Evolutionary conservation across 352 stramenopile species (phyloP).

Genomic region (Phytophthora aleatoria): DNA sequence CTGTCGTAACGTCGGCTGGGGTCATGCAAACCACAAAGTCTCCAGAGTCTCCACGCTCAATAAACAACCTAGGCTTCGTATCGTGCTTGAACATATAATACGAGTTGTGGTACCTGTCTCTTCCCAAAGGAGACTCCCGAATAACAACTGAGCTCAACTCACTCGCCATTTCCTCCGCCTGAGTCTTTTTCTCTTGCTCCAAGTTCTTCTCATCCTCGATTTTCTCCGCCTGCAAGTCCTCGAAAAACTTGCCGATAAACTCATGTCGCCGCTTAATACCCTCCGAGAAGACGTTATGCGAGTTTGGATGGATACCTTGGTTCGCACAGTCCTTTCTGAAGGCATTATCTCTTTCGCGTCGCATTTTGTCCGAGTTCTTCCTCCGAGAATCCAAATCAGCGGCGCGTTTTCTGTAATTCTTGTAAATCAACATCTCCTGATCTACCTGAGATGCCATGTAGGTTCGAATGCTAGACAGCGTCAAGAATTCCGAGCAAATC

Average conservation of each 20-base stretch:
- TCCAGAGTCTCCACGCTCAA: conserved; percentile 69
- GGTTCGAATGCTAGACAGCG: conserved; percentile 54
- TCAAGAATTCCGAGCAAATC: conserved; percentile 73
- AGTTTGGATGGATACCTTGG: conserved; percentile 71
- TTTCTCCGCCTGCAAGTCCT: conserved; percentile 58
- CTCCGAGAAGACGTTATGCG: conserved; percentile 67
- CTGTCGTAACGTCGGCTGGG: conserved; percentile 41
- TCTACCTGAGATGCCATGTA: conserved; percentile 67
- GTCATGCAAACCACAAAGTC: conserved; percentile 59
- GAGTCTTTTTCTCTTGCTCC: conserved; percentile 54
- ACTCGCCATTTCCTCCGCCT: conserved; percentile 43
- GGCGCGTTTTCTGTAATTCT: conserved; percentile 55
- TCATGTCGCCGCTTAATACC: conserved; percentile 62
- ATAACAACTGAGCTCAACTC: conserved; percentile 64
- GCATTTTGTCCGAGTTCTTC: conserved; percentile 51
- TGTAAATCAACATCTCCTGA: conserved; percentile 56
- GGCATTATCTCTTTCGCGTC: conserved; percentile 61
- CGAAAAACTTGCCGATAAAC: conserved; percentile 73
- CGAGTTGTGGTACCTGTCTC: conserved; percentile 76
- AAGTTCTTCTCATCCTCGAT: conserved; percentile 54
- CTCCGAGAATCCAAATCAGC: conserved; percentile 59
- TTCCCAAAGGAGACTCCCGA: conserved; percentile 68
- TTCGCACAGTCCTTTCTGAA: conserved; percentile 65
- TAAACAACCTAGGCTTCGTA: conserved; percentile 60
- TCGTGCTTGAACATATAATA: conserved; percentile 85